Evolutionary conservation across 2,329 filamentous ascomycete species (phyloP).

Genomic region (Ascomycota sp.): DNA sequence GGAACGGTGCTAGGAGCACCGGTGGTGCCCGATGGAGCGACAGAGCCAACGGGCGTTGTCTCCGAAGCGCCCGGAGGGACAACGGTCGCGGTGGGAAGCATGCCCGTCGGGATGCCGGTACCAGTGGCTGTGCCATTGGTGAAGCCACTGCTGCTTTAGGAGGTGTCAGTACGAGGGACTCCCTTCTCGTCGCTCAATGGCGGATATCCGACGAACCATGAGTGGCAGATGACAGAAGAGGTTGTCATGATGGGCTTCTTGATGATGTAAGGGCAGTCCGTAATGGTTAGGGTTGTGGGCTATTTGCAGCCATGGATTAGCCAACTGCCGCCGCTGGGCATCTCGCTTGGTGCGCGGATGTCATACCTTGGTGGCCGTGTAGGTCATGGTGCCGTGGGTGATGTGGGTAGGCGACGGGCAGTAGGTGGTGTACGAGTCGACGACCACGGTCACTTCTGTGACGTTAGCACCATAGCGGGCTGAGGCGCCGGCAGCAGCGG

Average conservation of each 20-base stretch:
- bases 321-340: background rate
- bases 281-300: conserved; percentile 51
- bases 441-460: conserved; percentile 42
- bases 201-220: conserved; percentile 26
- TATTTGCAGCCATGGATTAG: conserved; percentile 6
- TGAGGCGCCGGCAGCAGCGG: conserved; percentile 29
- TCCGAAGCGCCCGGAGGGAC: conserved; percentile 1
- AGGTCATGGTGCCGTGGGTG: conserved; percentile 43
- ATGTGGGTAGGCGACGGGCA: conserved; percentile 48
- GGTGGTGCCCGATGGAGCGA: conserved; percentile 9
- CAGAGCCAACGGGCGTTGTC: too few relatives aligned
- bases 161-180: conserved; percentile 1
- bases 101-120: conserved; percentile 7
- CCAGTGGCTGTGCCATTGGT: conserved; percentile 5
- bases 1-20: conserved; percentile 17
- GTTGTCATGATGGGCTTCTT: conserved; percentile 35
- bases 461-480: conserved; percentile 21
- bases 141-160: conserved; percentile 13
- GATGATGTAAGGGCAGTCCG: conserved; percentile 51
- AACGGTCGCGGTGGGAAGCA: conserved; percentile 5
- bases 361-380: conserved; percentile 44
- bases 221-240: conserved; percentile 30
- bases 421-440: conserved; percentile 49
- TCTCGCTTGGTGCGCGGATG: background rate
- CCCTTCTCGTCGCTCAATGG: too few relatives aligned